phyloP scores from a whole-genome alignment of 1,284 basidiomycete species.

The Ganoderma resinaceum region DNA sequence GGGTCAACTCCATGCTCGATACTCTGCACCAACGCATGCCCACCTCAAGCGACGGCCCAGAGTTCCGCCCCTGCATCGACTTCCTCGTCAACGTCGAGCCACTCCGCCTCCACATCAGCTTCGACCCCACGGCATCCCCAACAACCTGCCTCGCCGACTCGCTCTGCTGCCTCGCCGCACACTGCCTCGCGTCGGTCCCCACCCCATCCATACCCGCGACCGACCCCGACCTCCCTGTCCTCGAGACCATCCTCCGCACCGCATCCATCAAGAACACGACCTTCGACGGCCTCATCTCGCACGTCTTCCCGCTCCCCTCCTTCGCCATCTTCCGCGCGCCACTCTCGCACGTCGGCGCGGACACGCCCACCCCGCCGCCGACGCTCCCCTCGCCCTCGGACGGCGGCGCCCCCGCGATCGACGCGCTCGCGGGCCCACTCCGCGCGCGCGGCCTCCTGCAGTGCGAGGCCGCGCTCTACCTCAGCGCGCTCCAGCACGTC shows the following conservation, averaged over 20 bases:
- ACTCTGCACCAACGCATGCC: slow-evolving; percentile 16
- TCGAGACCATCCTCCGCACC: slow-evolving; percentile 35
- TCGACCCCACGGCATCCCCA: slow-evolving; percentile 17
- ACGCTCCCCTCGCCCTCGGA: background rate
- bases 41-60: background rate
- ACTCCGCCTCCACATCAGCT: slow-evolving; percentile 22
- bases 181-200: slow-evolving; percentile 34
- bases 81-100: slow-evolving; percentile 30
- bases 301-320: slow-evolving; percentile 26
- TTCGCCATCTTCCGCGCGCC: slow-evolving; percentile 22
- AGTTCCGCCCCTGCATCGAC: slow-evolving; percentile 28
- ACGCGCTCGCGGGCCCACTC: slow-evolving; percentile 44
- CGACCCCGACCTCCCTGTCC: slow-evolving; percentile 20
- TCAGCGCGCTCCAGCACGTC: slow-evolving; percentile 54
- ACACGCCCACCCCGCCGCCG: slow-evolving; percentile 26
- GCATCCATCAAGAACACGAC: slow-evolving; percentile 21
- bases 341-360: slow-evolving; percentile 12
- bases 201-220: slow-evolving; percentile 21
- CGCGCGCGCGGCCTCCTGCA: slow-evolving; percentile 43
- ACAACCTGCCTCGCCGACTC: slow-evolving; percentile 36
- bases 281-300: slow-evolving; percentile 25
- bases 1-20: slow-evolving; percentile 34
- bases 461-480: slow-evolving; percentile 62
- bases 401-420: slow-evolving; percentile 28
- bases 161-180: slow-evolving; percentile 40